Evolutionary conservation across 2,329 filamentous ascomycete species (phyloP).

Genomic region (Trichoderma koningiopsis): DNA sequence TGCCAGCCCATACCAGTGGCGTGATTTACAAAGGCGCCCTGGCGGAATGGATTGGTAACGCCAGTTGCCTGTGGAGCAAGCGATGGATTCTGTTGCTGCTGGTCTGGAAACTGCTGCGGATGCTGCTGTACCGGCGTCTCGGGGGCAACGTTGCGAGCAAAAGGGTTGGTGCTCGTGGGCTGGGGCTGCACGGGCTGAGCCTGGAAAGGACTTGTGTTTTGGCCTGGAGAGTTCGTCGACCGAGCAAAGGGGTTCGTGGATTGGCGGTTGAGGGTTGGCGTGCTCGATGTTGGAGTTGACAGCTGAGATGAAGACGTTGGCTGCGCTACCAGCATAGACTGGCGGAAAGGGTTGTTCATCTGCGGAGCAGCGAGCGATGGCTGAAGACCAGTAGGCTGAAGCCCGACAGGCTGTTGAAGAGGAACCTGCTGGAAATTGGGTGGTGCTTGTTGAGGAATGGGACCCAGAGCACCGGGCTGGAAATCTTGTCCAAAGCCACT

Average conservation of each 20-base stretch:
- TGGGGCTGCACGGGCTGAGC: conserved; percentile 33
- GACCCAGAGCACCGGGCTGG: conserved; percentile 53
- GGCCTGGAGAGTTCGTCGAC: conserved; percentile 39
- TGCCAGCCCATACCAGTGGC: conserved; percentile 89
- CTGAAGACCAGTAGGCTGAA: conserved; percentile 47
- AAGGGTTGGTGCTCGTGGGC: conserved; percentile 62
- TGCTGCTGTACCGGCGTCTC: conserved; percentile 25
- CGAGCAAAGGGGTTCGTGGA: conserved; percentile 89
- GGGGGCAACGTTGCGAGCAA: conserved; percentile 49
- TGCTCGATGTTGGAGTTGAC: conserved; percentile 47
- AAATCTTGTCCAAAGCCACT: conserved; percentile 71
- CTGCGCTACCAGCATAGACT: conserved; percentile 75
- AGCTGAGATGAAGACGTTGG: conserved; percentile 47
- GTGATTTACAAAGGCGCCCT: conserved; percentile 87
- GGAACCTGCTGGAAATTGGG: conserved; percentile 53
- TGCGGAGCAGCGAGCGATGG: conserved; percentile 50
- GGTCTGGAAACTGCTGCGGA: conserved; percentile 38
- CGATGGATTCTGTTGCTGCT: conserved; percentile 51
- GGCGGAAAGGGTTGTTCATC: conserved; percentile 89
- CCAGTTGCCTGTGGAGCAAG: conserved; percentile 79
- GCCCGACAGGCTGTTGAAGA: conserved; percentile 37
- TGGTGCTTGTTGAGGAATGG: conserved; percentile 61
- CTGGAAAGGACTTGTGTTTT: conserved; percentile 33
- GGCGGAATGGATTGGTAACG: conserved; percentile 91
- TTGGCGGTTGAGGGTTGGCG: conserved; percentile 55